phyloP scores from a whole-genome alignment of 306 rosid genomes.

The Dalbergia oliveri region DNA sequence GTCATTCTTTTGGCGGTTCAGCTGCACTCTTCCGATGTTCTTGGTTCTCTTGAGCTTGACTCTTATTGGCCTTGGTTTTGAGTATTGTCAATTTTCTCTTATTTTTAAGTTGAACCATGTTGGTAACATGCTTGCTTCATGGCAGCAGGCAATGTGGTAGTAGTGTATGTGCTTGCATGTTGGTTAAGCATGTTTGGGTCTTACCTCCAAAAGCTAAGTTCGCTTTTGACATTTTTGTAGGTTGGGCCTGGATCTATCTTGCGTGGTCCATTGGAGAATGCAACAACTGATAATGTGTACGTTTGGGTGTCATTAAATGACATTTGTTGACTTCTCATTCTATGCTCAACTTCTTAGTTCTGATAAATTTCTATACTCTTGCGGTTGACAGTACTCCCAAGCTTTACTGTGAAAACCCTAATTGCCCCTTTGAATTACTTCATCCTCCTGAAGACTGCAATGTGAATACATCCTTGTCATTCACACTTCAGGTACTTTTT shows the following conservation, averaged over 20 bases:
- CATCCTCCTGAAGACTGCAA: conserved; percentile 99
- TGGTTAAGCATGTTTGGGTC: conserved; percentile 31
- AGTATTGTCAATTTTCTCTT: conserved; percentile 34
- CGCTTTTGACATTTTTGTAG: conserved; percentile 57
- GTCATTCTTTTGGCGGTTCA: conserved; percentile 16
- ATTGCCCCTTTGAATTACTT: conserved; percentile 83
- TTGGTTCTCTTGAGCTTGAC: neutral
- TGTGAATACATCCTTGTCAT: conserved; percentile 91
- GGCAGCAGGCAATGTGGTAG: neutral
- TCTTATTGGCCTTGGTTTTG: conserved; percentile 10
- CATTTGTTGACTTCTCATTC: conserved; percentile 37
- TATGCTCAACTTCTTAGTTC: conserved; percentile 23
- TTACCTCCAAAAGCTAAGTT: conserved; percentile 18
- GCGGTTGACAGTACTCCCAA: conserved; percentile 77
- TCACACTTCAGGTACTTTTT: conserved; percentile 87
- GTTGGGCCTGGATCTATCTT: conserved; percentile 95
- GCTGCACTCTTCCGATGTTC: conserved; percentile 25
- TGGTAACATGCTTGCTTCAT: conserved; percentile 31
- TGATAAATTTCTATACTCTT: conserved; percentile 39
- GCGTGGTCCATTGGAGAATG: conserved; percentile 95
- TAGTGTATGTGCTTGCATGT: conserved; percentile 23
- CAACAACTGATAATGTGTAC: conserved; percentile 78
- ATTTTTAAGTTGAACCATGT: conserved; percentile 6
- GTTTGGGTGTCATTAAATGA: conserved; percentile 54
- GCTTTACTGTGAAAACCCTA: conserved; percentile 76